phyloP scores from a whole-genome alignment of 73 alveolate genomes.

The Uronychia setigera region DNA sequence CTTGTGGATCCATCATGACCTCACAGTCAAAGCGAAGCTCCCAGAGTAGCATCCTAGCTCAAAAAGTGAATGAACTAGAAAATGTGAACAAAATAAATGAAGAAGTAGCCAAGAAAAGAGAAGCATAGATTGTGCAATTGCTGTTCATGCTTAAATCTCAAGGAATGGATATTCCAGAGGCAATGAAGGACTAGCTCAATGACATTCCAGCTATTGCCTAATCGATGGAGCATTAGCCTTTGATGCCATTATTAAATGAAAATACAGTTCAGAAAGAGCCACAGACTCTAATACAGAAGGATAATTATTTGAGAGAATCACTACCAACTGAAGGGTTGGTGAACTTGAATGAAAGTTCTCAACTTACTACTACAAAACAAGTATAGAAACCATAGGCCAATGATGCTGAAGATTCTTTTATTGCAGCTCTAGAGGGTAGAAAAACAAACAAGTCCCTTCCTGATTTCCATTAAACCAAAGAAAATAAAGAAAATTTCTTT shows the following conservation, averaged over 20 bases:
- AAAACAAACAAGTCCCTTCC: background rate
- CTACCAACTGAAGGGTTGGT: too few species aligned
- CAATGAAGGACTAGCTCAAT: background rate
- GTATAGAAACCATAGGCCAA: too few species aligned
- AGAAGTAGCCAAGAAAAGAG: background rate
- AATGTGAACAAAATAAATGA: background rate
- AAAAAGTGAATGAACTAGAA: background rate
- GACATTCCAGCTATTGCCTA: background rate
- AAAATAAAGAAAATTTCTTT: background rate
- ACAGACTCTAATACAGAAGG: too few species aligned
- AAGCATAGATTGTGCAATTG: background rate
- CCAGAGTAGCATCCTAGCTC: background rate
- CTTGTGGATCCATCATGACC: background rate
- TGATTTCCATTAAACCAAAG: background rate
- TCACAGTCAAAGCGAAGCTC: background rate
- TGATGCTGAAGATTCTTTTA: too few species aligned
- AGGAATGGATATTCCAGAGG: background rate
- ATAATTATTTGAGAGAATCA: too few species aligned
- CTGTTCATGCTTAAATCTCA: background rate
- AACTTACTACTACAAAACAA: too few species aligned
- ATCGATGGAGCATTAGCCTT: background rate
- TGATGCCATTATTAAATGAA: background rate
- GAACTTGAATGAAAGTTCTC: too few species aligned
- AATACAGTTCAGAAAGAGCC: background rate
- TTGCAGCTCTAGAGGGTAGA: too few species aligned